Base-by-base conservation (phyloP, 2,329 filamentous ascomycete genomes). In the Penicillium vulpinum region DNA sequence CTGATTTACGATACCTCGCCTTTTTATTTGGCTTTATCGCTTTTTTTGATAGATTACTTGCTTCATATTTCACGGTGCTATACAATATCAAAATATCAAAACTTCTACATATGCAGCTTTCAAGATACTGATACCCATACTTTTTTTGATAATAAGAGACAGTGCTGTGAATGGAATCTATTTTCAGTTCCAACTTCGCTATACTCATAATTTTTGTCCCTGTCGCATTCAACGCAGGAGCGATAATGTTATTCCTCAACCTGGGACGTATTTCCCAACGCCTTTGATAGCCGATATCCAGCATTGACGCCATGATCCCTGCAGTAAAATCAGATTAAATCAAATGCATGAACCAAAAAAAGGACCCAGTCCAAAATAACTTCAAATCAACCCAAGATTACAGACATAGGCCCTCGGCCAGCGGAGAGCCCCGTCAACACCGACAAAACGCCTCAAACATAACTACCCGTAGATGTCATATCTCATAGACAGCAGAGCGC, bases 401-500 rank as follows among this genome's bases (percentile, higher is more conserved):
- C 26, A 35, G 39, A 46, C 13, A n/a, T 24, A 24, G 33, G 22
- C 43, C 16, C 33, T 54, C 57, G 43, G 35, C 55, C 44, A 58
- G 50, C 40, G 26, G 47, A 54, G 24, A 41, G 24, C 15, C 38
- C 8, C 15, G 7, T 22, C 13, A 31, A 51, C 46, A 39, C n/a
- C 18, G 15, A 13, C 6, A 44, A 31, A 35, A 24, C 43, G 50
- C 21, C 33, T 11, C 44, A 33, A n/a, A 24, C 15, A 2, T 35
- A 46, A 3, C 9, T n/a, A 46, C 9, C 9, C 15, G 15, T 24
- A 10, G 21, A 35, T 5, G 1, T 33, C 16, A 41, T 26, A 54
- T 49, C 31, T 67, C 57, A 73, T 46, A 95, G 75, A 74, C 92
- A 96, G 76, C 95, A 84, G 55, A 93, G 72, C 4, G 91, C 87